These are phyloP conservation scores for Glycine soja DNA, from an alignment of 306 rosid genomes.

Conservation along the genomic window DNA sequence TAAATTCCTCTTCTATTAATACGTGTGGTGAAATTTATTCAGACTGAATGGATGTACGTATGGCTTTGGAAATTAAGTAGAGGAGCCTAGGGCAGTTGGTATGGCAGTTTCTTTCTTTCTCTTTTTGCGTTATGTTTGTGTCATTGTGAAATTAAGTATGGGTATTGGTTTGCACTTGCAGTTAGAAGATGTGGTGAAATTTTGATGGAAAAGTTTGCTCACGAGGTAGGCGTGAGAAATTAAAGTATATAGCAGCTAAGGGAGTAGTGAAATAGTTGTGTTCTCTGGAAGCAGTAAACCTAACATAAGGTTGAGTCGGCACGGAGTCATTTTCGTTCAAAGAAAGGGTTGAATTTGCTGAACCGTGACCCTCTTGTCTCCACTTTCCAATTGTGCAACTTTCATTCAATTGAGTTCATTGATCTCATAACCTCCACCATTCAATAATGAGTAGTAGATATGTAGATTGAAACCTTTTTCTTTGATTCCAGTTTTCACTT, in stretches of 20 bases:
- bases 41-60: too few relatives aligned
- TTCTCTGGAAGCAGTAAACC: slow-evolving; percentile 6
- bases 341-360: slow-evolving; percentile 16
- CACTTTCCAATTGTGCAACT: background rate
- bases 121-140: too few relatives aligned
- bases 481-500: background rate
- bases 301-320: slow-evolving; percentile 35
- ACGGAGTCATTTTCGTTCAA: slow-evolving; percentile 37
- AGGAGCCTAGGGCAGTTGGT: too few relatives aligned
- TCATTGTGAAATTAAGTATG: too few relatives aligned
- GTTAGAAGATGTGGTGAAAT: slow-evolving; percentile 39
- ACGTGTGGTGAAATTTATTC: too few relatives aligned
- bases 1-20: too few relatives aligned
- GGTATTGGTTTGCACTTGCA: slow-evolving; percentile 4
- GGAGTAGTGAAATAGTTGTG: slow-evolving; percentile 3
- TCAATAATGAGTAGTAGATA: background rate
- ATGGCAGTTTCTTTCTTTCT: too few relatives aligned
- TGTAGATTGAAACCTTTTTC: background rate
- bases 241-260: slow-evolving; percentile 18
- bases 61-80: too few relatives aligned
- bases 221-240: slow-evolving; percentile 52
- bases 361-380: slow-evolving; percentile 44
- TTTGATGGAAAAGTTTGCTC: slow-evolving; percentile 40
- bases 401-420: slow-evolving; percentile 8
- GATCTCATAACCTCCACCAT: slow-evolving; percentile 13